Conservation (phyloP, 495 filamentous ascomycete genomes). For the Neurospora discreta region DNA sequence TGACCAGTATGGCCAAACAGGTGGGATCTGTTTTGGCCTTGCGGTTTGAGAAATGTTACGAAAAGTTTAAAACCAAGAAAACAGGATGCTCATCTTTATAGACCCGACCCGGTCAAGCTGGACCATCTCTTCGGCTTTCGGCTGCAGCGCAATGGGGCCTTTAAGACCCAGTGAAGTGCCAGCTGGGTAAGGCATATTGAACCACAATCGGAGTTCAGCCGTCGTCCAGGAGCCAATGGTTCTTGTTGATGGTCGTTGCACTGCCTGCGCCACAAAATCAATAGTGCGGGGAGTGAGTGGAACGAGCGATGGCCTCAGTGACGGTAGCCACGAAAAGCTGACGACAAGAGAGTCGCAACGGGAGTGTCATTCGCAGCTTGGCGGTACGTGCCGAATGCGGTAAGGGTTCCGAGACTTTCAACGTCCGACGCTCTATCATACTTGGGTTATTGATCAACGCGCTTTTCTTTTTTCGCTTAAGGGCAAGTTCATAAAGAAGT, state of each 20-base stretch:
- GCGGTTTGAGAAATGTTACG: background rate
- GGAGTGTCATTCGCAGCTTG: background rate
- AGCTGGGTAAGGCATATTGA: background rate
- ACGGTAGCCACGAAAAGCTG: background rate
- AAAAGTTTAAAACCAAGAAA: too few species aligned
- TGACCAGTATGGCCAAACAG: background rate
- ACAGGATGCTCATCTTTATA: background rate
- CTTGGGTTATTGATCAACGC: background rate
- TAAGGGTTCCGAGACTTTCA: background rate
- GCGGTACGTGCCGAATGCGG: background rate
- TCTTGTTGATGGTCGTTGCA: background rate
- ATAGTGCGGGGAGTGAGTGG: background rate
- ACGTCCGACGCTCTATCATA: background rate
- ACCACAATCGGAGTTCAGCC: background rate
- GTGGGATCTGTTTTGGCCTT: background rate
- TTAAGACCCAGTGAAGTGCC: background rate
- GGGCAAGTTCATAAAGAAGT: too few species aligned
- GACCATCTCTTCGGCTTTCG: background rate
- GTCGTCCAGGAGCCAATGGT: background rate
- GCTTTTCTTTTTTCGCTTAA: background rate
- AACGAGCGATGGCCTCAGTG: background rate
- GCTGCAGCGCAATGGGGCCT: background rate
- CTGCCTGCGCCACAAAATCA: background rate
- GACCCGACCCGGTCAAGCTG: background rate
- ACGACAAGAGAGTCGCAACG: background rate